Conservation (phyloP, 352 stramenopile species). For the Globisporangium ultimum region DNA sequence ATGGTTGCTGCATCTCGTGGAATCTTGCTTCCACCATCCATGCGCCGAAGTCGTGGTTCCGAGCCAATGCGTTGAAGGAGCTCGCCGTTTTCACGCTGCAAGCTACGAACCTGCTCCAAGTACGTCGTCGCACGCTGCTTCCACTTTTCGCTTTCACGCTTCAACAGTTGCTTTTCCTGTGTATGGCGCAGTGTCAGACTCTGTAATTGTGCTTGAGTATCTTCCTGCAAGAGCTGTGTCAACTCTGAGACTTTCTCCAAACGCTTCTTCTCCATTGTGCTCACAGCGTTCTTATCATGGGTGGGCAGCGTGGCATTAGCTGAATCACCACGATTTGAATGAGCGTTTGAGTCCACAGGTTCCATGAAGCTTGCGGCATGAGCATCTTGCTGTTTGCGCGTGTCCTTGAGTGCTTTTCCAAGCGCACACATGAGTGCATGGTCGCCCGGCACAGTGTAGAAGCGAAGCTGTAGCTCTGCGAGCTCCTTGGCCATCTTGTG, state of each 20-base stretch:
- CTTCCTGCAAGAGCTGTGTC: constrained; percentile 23
- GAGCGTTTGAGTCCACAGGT: neutral
- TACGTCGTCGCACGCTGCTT: constrained; percentile 20
- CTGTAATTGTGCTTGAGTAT: constrained; percentile 20
- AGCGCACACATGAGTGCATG: constrained; percentile 48
- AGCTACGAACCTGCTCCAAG: constrained; percentile 18
- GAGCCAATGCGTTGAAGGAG: constrained; percentile 5
- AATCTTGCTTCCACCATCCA: neutral
- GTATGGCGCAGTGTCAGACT: constrained; percentile 18
- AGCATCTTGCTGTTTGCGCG: constrained; percentile 25
- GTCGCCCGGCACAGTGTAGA: constrained; percentile 36
- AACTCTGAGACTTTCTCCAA: constrained; percentile 21
- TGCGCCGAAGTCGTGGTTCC: constrained; percentile 1
- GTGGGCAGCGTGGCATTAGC: neutral
- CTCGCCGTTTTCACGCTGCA: constrained; percentile 18
- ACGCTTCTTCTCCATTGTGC: neutral
- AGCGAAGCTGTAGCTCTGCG: constrained; percentile 50
- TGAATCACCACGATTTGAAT: neutral
- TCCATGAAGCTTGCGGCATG: constrained; percentile 8
- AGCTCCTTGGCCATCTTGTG: constrained; percentile 44
- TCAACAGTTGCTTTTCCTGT: constrained; percentile 17
- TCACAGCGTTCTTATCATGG: neutral
- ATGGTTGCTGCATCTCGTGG: neutral
- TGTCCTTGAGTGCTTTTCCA: constrained; percentile 44
- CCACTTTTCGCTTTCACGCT: constrained; percentile 16